phyloP scores from a whole-genome alignment of 768 basidiomycete genomes.

The Russula abietina region DNA sequence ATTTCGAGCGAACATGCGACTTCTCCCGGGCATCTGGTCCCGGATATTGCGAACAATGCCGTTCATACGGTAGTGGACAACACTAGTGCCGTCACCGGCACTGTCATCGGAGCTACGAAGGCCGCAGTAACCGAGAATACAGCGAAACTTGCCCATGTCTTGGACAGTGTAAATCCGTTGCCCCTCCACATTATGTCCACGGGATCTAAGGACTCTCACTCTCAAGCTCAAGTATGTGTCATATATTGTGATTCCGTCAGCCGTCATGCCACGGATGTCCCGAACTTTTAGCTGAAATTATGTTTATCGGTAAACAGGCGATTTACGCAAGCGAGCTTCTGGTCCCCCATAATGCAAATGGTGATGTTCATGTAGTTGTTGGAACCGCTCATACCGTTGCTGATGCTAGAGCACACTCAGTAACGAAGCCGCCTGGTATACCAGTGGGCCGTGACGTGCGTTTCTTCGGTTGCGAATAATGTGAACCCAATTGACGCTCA shows the following conservation, averaged over 20 bases:
- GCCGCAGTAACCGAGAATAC: background rate
- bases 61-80: background rate
- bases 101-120: background rate
- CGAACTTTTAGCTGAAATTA: background rate
- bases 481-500: background rate
- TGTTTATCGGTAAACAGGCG: background rate
- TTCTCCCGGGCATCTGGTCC: background rate
- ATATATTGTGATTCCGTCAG: background rate
- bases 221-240: background rate
- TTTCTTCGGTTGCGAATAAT: background rate
- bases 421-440: too few species aligned
- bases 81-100: background rate
- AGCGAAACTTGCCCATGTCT: background rate
- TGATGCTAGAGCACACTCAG: too few species aligned
- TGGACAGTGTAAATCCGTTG: constrained; percentile 3
- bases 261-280: background rate
- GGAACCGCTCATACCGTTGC: background rate
- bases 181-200: background rate
- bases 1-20: background rate
- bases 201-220: background rate
- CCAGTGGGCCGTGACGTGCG: background rate
- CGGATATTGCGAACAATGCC: background rate
- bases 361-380: background rate
- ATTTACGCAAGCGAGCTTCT: background rate
- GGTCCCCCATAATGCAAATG: background rate